Evolutionary conservation across 116 monocot genomes (phyloP).

Genomic region (Thalassia testudinum): DNA sequence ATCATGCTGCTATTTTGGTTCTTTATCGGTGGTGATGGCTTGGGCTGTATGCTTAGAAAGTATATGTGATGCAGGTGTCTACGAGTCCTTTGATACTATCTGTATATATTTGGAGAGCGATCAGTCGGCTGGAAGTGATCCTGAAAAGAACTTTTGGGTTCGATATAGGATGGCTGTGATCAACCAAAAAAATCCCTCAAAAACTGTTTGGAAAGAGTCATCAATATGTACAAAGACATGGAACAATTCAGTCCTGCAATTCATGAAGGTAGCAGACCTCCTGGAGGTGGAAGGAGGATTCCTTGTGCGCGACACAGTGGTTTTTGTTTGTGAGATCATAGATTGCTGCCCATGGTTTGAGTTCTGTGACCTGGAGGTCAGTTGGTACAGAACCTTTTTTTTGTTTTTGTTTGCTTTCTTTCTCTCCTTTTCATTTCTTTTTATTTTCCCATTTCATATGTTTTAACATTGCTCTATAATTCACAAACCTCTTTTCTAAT

Average conservation of each 20-base stretch:
- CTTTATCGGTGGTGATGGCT: neutral
- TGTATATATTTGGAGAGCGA: slow-evolving; percentile 99
- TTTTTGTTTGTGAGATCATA: slow-evolving; percentile 86
- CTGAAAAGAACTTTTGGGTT: slow-evolving; percentile 95
- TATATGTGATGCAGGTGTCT: slow-evolving; percentile 48
- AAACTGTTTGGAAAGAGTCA: slow-evolving; percentile 94
- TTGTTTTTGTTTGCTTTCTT: no score
- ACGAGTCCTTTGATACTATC: slow-evolving; percentile 97
- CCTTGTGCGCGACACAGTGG: slow-evolving; percentile 78
- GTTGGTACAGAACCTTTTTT: slow-evolving; percentile 7
- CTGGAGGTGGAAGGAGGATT: slow-evolving; percentile 83
- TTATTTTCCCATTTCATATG: no score
- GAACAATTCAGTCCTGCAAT: slow-evolving; percentile 97
- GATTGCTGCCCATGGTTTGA: slow-evolving; percentile 99
- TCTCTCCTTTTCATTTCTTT: no score
- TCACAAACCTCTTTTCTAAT: no score
- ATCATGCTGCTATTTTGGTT: neutral
- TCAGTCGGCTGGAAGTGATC: slow-evolving; percentile 72
- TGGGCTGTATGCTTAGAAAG: no score
- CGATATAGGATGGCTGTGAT: slow-evolving; percentile 81
- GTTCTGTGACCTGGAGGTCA: slow-evolving; percentile 92
- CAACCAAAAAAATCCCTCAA: slow-evolving; percentile 80
- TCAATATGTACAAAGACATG: slow-evolving; percentile 97
- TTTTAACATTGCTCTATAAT: no score
- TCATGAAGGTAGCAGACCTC: slow-evolving; percentile 98